Base-by-base conservation (phyloP, 139 green algal species). In the Coccomyxa sp. region DNA sequence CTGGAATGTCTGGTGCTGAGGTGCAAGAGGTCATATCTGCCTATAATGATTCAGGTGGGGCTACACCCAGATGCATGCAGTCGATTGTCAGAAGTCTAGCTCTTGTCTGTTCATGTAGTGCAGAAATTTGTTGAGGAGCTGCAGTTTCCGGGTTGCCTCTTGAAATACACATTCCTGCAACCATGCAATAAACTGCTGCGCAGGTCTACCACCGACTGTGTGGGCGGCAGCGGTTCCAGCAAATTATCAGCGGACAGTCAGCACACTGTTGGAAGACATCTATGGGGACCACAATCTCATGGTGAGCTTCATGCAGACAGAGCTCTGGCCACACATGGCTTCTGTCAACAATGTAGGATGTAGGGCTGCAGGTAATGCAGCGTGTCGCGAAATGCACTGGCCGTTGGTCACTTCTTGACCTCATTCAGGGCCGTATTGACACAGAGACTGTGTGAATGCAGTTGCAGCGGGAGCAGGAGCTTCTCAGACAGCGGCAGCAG, bases 1-100 rank as follows among this genome's bases (percentile, higher is more conserved):
- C 79, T 28, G 85, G 85, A 57, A 88, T 88, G 85, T 84, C 83
- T 28, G 63, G 63, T 15, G 79, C 85, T 13, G 85, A 88, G 66
- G 82, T 88, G 32, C 75, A 82, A 32, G 85, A 88, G 63, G 82
- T 85, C 0, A 84, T 88, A 45, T 60, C 68, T 4, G 82, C 82
- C 7, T 88, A 82, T 59, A 67, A 77, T 17, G 82, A 88, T 51
- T 59, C 85, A 76, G 85, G 85, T 85, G 84, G 10, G 21, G 21
- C 63, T 71, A 71, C 63, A 71, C 18, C 63, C 63, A 21, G 1
- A 9, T 28, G 63, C 63, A 71, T 21, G 63, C 9, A 7, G 3
- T 51, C 7, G 38, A 7, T 51, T 51, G 38, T 51, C 38, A 51
- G 3, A n/a, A 51, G 38, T 51, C 38, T 51, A 7, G 38, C 38